phyloP scores from a whole-genome alignment of 2,329 filamentous ascomycete species.

The Penicillium aurantiogriseum region DNA sequence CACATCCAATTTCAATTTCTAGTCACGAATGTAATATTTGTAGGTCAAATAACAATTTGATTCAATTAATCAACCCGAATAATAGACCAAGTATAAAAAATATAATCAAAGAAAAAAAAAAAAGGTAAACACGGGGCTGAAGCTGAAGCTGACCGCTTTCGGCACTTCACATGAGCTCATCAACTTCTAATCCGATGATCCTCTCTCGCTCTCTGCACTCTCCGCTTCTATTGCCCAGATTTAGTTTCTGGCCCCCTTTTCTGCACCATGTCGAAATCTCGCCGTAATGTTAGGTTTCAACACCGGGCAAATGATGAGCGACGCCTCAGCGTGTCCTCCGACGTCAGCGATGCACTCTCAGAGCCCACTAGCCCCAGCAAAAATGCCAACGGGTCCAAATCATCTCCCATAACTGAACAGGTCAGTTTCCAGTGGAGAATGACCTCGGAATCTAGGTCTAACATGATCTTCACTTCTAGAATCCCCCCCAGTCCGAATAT shows the following conservation, averaged over 20 bases:
- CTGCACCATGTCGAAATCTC: slow-evolving; percentile 52
- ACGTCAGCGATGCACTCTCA: slow-evolving; percentile 53
- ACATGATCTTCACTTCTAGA: slow-evolving; percentile 22
- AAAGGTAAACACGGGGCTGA: slow-evolving; percentile 1
- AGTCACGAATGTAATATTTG: background rate
- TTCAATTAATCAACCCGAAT: background rate
- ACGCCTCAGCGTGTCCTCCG: slow-evolving; percentile 54
- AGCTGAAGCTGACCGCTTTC: slow-evolving; percentile 27
- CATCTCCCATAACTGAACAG: slow-evolving; percentile 37
- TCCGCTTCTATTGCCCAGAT: slow-evolving; percentile 16
- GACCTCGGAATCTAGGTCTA: background rate
- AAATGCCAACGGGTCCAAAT: slow-evolving; percentile 39
- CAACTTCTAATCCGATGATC: slow-evolving; percentile 21
- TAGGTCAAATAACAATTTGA: background rate
- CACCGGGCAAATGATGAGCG: slow-evolving; percentile 50
- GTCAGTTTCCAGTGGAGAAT: slow-evolving; percentile 19
- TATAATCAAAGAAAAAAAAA: background rate
- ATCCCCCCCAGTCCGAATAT: slow-evolving; percentile 64
- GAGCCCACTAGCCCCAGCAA: slow-evolving; percentile 52
- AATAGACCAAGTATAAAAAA: background rate
- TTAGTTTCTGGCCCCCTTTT: slow-evolving; percentile 16
- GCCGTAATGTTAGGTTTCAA: slow-evolving; percentile 62
- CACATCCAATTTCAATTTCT: slow-evolving; percentile 1
- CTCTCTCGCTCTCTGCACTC: slow-evolving; percentile 20
- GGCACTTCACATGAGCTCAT: slow-evolving; percentile 35